Evolutionary conservation across 768 basidiomycete genomes (phyloP).

Genomic region (Lentinula raphanica): DNA sequence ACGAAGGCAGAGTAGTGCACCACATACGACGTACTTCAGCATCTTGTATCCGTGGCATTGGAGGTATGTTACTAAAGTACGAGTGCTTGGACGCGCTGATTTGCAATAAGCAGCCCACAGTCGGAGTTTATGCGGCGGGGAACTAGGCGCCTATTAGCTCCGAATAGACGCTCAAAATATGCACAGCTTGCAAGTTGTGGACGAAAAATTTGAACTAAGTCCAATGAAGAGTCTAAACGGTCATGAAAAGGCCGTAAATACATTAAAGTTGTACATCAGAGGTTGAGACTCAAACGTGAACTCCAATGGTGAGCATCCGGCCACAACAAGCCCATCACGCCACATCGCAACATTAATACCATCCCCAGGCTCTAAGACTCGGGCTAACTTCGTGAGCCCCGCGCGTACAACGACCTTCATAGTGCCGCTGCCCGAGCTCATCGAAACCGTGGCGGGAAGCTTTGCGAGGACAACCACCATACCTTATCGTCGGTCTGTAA

Average conservation of each 20-base stretch:
- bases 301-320: conserved; percentile 38
- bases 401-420: conserved; percentile 27
- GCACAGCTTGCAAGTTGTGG: no score
- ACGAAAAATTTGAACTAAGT: neutral
- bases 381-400: conserved; percentile 52
- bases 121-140: neutral
- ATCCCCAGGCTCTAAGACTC: conserved; percentile 31
- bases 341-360: conserved; percentile 22
- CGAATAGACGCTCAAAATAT: neutral
- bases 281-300: conserved; percentile 47
- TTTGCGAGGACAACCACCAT: conserved; percentile 54
- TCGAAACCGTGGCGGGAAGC: conserved; percentile 38
- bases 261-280: conserved; percentile 62
- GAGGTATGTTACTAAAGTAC: neutral
- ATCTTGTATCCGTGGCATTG: conserved; percentile 4
- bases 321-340: conserved; percentile 32
- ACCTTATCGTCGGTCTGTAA: conserved; percentile 52
- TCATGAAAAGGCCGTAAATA: conserved; percentile 39
- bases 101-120: no score
- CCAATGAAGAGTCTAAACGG: no score
- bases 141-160: no score
- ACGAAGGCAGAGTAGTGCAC: neutral
- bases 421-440: conserved; percentile 31
- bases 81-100: neutral
- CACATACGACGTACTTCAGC: conserved; percentile 7